Evolutionary conservation across 164 flowering plant species (phyloP).

Genomic region (Magnolia kwangsiensis): DNA sequence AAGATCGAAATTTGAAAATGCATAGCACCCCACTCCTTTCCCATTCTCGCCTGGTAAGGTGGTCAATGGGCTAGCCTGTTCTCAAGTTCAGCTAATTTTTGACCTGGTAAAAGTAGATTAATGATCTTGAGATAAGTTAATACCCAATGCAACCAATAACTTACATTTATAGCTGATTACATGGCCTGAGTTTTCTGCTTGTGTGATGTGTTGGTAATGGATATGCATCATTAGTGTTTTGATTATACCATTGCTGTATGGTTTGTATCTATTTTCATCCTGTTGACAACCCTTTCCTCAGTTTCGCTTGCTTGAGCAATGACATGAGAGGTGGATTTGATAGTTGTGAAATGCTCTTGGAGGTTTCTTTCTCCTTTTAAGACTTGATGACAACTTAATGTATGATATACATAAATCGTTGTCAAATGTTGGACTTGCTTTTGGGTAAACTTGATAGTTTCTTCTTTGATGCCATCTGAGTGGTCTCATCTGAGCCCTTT

Average conservation of each 20-base stretch:
- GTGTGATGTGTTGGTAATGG: neutral
- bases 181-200: neutral
- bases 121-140: neutral
- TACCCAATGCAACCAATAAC: neutral
- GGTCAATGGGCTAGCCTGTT: neutral
- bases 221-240: too few relatives aligned
- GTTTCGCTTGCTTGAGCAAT: neutral
- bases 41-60: neutral
- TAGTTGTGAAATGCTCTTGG: neutral
- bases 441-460: neutral
- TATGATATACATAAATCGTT: too few relatives aligned
- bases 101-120: neutral
- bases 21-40: too few relatives aligned
- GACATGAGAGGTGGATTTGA: neutral
- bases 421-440: neutral
- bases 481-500: neutral
- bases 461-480: neutral
- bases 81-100: neutral
- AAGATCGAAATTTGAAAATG: too few relatives aligned
- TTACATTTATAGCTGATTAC: too few relatives aligned
- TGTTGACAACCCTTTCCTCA: neutral
- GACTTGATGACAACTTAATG: neutral
- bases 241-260: neutral
- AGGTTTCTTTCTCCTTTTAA: neutral
- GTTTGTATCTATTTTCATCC: neutral